Base-by-base conservation (phyloP, 176 grass and related monocot species). In the Alopecurus myosuroides region DNA sequence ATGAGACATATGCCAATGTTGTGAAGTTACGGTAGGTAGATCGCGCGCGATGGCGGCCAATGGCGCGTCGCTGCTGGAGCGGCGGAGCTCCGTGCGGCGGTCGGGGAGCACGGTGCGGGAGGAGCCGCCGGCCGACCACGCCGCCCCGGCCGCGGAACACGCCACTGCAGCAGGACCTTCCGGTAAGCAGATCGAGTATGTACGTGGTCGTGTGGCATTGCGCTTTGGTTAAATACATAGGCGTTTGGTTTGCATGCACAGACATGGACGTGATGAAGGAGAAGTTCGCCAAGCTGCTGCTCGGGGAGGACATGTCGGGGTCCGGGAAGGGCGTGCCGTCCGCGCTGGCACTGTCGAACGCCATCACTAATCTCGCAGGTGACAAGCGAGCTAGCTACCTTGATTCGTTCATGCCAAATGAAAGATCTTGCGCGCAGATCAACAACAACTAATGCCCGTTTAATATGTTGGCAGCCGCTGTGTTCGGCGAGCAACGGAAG, bases 361-460 rank as follows among this genome's bases (percentile, higher is more conserved):
- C 94, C 87, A 79, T 97, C 81, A 97, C 94, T 23, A 97, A 97
- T 60, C 94, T 97, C 69, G 94, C 94, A 97, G 94, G 94, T 97
- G 20, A 65, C n/a, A 13, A 13, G 4, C 14, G 37, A 62, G 4
- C 14, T 50, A 62, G 23, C n/a, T 58, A 41, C n/a, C 66, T 35
- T 11, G 18, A 22, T 29, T 45, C n/a, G n/a, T n/a, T n/a, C 15
- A 22, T 30, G 52, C 52, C 7, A 18, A 31, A 33, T 44, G 29
- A 30, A 62, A 12, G 28, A 31, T 63, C 28, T 63, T 33, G 34
- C 4, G 34, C 5, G 60, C 17, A 31, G 13, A 63, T 63, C 28
- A 63, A 17, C 13, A 62, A 3, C 46, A 49, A 22, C 3, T 2
- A 3, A 15, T 31, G 28, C 15, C 57, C 23, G 26, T 6, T 15